Base-by-base conservation (phyloP, 495 filamentous ascomycete genomes). In the Talaromyces borbonicus region DNA sequence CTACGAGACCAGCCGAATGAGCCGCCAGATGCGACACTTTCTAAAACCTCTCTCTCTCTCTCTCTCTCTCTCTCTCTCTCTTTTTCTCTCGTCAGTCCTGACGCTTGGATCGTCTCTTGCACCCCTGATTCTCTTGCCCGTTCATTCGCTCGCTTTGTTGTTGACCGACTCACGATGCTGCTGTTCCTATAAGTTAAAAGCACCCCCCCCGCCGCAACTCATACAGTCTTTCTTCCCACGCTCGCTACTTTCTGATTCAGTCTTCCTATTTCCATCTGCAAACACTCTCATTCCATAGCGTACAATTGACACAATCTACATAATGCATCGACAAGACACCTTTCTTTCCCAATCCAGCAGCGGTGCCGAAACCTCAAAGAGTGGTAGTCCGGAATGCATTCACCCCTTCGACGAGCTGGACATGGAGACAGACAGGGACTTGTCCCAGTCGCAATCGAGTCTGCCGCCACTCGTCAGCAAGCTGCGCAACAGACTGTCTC, bases 401-500 rank as follows among this genome's bases (percentile, higher is more conserved):
- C 19, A 38, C 22, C 6, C 8, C 8, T n/a, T n/a, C n/a, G n/a
- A n/a, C n/a, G n/a, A n/a, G n/a, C n/a, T n/a, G n/a, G n/a, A n/a
- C n/a, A n/a, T n/a, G n/a, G n/a, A n/a, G n/a, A n/a, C n/a, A n/a
- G n/a, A n/a, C n/a, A 38, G 19, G 35, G 35, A 38, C 35, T 3
- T 38, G 16, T 38, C 35, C 35, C 35, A n/a, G 16, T 38, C 35
- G 5, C 35, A 38, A 22, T 38, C 35, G 7, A 38, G 35, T 22
- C 35, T 38, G 0, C 35, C 38, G n/a, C 38, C 38, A 8, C 38
- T 41, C 38, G 23, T 41, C 38, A 54, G 14, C 27, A 54, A 63
- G 8, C 51, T 71, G 11, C 66, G 62, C 31, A 52, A 66, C 18
- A 67, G 65, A 0, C 52, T 71, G 1, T 59, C 57, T 4, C 29